phyloP scores from a whole-genome alignment of 805 yeast species.

The Candida anglica region DNA sequence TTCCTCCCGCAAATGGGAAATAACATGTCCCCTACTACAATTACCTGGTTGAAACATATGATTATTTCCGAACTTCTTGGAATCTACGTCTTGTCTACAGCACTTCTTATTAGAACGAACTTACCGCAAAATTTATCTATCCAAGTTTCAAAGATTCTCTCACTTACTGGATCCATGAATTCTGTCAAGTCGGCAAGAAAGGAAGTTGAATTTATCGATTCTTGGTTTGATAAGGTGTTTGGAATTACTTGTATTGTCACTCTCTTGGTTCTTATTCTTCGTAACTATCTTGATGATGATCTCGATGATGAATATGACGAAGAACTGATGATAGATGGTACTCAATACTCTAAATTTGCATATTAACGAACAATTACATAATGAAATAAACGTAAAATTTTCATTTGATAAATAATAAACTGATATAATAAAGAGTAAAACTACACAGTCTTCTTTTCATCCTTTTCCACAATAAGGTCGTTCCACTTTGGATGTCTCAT shows the following conservation, averaged over 20 bases:
- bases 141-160: conserved; percentile 35
- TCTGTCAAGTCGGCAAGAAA: conserved; percentile 16
- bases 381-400: background rate
- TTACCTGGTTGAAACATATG: conserved; percentile 33
- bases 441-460: conserved; percentile 1
- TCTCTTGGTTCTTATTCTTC: conserved; percentile 16
- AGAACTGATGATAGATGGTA: conserved; percentile 32
- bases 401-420: background rate
- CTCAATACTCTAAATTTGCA: too few relatives aligned
- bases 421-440: background rate
- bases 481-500: conserved; percentile 21
- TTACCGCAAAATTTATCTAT: conserved; percentile 42
- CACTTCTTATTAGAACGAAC: conserved; percentile 44
- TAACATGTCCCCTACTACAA: conserved; percentile 11
- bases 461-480: conserved; percentile 14
- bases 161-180: conserved; percentile 28
- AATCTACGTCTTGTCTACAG: conserved; percentile 49
- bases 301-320: conserved; percentile 24
- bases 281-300: conserved; percentile 15
- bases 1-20: conserved; percentile 19
- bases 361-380: conserved; percentile 1
- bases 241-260: conserved; percentile 39
- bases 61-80: conserved; percentile 45
- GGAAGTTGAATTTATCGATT: conserved; percentile 45
- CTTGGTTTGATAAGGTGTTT: conserved; percentile 51